Conservation (phyloP, 1,284 basidiomycete genomes). For the Testicularia cyperi region DNA sequence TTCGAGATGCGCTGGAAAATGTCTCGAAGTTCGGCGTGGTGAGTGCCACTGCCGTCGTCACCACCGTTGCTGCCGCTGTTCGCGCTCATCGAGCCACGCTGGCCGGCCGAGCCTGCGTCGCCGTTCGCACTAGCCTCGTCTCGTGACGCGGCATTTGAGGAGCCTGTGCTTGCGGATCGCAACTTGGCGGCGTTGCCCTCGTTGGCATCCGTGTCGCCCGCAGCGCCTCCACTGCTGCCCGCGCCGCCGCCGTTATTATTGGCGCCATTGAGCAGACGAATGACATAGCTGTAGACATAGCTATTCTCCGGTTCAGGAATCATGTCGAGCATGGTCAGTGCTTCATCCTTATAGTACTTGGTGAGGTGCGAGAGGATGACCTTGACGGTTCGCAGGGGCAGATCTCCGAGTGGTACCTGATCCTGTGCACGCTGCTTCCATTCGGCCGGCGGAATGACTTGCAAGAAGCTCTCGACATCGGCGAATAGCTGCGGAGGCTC, state of each 20-base stretch:
- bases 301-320: slow-evolving; percentile 51
- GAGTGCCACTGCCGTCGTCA: slow-evolving; percentile 67
- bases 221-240: slow-evolving; percentile 21
- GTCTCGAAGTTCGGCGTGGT: slow-evolving; percentile 72
- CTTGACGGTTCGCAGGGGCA: slow-evolving; percentile 96
- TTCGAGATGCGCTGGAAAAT: slow-evolving; percentile 84
- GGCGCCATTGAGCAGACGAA: slow-evolving; percentile 48
- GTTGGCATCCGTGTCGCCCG: slow-evolving; percentile 70
- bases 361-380: slow-evolving; percentile 61
- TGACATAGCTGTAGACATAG: slow-evolving; percentile 54
- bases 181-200: slow-evolving; percentile 52
- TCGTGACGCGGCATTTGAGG: too few relatives aligned
- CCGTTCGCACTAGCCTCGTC: slow-evolving; percentile 10
- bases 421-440: slow-evolving; percentile 89
- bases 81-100: too few relatives aligned
- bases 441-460: slow-evolving; percentile 89
- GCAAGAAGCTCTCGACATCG: slow-evolving; percentile 91
- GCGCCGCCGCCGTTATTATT: slow-evolving; percentile 12
- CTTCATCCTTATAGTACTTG: slow-evolving; percentile 46
- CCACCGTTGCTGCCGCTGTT: slow-evolving; percentile 24
- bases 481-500: slow-evolving; percentile 85
- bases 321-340: slow-evolving; percentile 48
- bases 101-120: slow-evolving; percentile 2
- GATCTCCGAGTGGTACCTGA: slow-evolving; percentile 88
- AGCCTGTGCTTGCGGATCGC: background rate